Base-by-base conservation (phyloP, 2,329 filamentous ascomycete species). In the Epichloe scottii region DNA sequence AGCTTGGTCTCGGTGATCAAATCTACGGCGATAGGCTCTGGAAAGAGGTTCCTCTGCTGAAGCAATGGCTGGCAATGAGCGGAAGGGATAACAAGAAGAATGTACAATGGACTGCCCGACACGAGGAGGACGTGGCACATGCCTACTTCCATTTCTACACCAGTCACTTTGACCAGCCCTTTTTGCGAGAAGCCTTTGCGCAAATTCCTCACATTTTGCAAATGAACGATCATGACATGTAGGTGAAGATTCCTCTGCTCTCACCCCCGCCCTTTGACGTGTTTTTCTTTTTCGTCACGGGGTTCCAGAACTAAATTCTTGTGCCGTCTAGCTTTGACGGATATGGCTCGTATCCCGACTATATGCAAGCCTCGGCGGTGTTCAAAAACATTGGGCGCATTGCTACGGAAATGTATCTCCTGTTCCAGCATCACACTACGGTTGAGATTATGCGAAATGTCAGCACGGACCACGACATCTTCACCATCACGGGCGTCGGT, bases 131-230 rank as follows among this genome's bases (percentile, higher is more conserved):
- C 62, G 89, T 95, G 17, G 84, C 85, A 2, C 90, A 97, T 68
- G 90, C 93, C 7, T 98, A 95, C 71, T 98, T 98, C 68, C 93
- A 98, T 67, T 98, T 95, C 67, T 98, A 98, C 65, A 95, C 90
- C 1, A 95, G 89, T 59, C 91, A 97, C 66, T 97, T 98, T 64
- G 93, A 98, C 63, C 93, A 98, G 68, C 90, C 91, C 6, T 91
- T 94, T 66, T 68, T 98, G 57, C 77, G 93, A 54, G 93, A 98
- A 68, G 90, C 91, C 0, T 98, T 95, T 72, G 93, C 93, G 21
- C 93, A 98, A 70, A 96, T 98, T 55, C 93, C 93, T 40, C 90
- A 96, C 63, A 74, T 98, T 49, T 76, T 94, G 60, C 89, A 94
- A 63, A 82, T 98, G 49, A 90, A 98, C 62, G 93, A 97, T 62